phyloP scores from a whole-genome alignment of 768 basidiomycete genomes.

The Erythrobasidium yunnanense region DNA sequence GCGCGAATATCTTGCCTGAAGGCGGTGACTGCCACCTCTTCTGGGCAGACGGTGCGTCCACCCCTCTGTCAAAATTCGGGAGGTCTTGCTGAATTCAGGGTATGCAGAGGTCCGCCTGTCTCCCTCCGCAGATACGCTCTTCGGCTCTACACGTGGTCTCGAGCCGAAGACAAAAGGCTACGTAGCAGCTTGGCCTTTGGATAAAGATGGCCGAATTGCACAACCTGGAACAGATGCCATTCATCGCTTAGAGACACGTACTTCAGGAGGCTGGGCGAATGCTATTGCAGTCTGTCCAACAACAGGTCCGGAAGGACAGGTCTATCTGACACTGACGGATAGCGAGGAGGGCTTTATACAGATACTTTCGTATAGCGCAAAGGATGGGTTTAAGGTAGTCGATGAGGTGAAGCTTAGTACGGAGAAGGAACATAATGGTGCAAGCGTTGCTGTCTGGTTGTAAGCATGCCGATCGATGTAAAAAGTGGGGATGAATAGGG shows the following conservation, averaged over 20 bases:
- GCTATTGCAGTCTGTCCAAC: constrained; percentile 35
- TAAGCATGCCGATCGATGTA: background rate
- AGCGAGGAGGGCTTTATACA: constrained; percentile 36
- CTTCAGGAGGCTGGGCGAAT: constrained; percentile 39
- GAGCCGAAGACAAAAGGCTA: constrained; percentile 32
- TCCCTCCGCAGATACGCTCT: constrained; percentile 27
- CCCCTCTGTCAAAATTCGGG: too few species aligned
- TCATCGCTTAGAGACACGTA: constrained; percentile 34
- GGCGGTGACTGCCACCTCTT: constrained; percentile 23
- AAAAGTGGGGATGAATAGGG: too few species aligned
- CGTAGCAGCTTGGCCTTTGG: constrained; percentile 33
- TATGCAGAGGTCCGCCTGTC: constrained; percentile 21
- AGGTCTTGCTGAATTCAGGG: too few species aligned
- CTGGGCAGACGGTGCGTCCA: constrained; percentile 38
- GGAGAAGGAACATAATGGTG: constrained; percentile 16
- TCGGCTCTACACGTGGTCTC: constrained; percentile 38
- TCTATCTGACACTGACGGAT: constrained; percentile 36
- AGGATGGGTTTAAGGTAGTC: background rate
- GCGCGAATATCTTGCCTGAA: constrained; percentile 33
- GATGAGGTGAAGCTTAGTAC: background rate
- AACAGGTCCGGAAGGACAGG: background rate
- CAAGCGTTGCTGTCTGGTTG: constrained; percentile 20
- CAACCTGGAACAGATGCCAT: background rate
- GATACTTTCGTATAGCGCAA: constrained; percentile 19
- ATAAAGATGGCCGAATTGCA: constrained; percentile 18